Percentiles rank a stretch among this genome's conserved stretches.
phyloP scores from a whole-genome alignment of 352 stramenopile species.

The Phytopythium chamaehyphon region DNA sequence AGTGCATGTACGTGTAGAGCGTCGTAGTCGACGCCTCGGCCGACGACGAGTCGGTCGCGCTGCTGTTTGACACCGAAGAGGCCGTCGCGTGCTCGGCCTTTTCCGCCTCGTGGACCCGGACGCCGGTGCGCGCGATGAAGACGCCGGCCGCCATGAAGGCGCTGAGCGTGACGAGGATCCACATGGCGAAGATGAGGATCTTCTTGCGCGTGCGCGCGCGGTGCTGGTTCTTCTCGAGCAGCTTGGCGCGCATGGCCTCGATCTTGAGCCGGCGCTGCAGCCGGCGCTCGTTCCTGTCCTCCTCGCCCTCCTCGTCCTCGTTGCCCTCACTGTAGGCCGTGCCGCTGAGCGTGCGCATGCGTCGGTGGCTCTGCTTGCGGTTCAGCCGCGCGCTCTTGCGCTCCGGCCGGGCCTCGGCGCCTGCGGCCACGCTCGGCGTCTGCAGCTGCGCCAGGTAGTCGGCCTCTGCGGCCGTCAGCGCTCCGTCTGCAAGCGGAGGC shows the following conservation, averaged over 20 bases:
- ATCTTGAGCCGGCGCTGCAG: slow-evolving; percentile 50
- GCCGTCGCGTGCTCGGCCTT: not conserved
- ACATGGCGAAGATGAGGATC: slow-evolving; percentile 52
- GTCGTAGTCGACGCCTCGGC: not conserved
- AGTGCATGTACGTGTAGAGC: slow-evolving; percentile 68
- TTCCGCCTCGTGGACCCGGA: slow-evolving; percentile 25
- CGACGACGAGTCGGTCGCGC: slow-evolving; percentile 2
- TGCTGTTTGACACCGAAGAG: not conserved
- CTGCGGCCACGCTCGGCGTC: slow-evolving; percentile 8
- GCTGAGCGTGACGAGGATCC: slow-evolving; percentile 50
- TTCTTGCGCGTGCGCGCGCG: slow-evolving; percentile 51
- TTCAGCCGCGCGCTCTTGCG: not conserved
- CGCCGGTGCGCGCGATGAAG: slow-evolving; percentile 46
- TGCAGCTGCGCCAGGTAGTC: slow-evolving; percentile 19
- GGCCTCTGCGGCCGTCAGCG: slow-evolving; percentile 8
- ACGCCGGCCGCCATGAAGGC: slow-evolving; percentile 58
- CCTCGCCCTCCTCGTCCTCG: slow-evolving; percentile 23
- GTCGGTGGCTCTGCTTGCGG: slow-evolving; percentile 2
- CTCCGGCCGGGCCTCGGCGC: slow-evolving; percentile 7
- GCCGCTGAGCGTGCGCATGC: slow-evolving; percentile 5
- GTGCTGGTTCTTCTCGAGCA: slow-evolving; percentile 54
- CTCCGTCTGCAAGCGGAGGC: slow-evolving; percentile 5
- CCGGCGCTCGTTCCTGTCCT: slow-evolving; percentile 38
- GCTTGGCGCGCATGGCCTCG: slow-evolving; percentile 50
- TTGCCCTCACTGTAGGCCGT: slow-evolving; percentile 2